phyloP scores from a whole-genome alignment of 2,329 filamentous ascomycete species.

The Venturia aucupariae region DNA sequence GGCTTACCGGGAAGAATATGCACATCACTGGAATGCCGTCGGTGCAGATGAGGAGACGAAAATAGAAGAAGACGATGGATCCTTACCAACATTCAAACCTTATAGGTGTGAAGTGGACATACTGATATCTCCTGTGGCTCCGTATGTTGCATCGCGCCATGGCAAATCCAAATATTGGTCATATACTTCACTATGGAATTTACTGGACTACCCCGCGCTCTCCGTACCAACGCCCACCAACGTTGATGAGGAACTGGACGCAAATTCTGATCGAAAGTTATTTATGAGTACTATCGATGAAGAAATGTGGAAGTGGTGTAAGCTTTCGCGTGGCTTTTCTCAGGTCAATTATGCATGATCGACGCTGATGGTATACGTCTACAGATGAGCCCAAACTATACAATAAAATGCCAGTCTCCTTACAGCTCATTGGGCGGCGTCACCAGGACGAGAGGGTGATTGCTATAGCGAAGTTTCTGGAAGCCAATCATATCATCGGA shows the following conservation, averaged over 20 bases:
- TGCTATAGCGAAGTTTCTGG: slow-evolving; percentile 28
- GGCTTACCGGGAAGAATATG: slow-evolving; percentile 36
- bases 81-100: slow-evolving; percentile 12
- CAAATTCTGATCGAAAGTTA: slow-evolving; percentile 27
- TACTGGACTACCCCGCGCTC: slow-evolving; percentile 56
- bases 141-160: slow-evolving; percentile 44
- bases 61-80: slow-evolving; percentile 16
- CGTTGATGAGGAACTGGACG: slow-evolving; percentile 25
- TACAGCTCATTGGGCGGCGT: slow-evolving; percentile 46
- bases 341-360: background rate
- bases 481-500: background rate
- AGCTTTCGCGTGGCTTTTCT: slow-evolving; percentile 17
- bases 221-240: slow-evolving; percentile 45
- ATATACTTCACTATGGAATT: slow-evolving; percentile 59
- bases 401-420: slow-evolving; percentile 39
- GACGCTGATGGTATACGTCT: slow-evolving; percentile 14
- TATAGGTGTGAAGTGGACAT: slow-evolving; percentile 41
- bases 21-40: slow-evolving; percentile 36
- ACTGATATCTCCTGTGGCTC: slow-evolving; percentile 51
- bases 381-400: slow-evolving; percentile 38
- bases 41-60: slow-evolving; percentile 21
- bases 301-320: slow-evolving; percentile 39
- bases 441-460: slow-evolving; percentile 47
- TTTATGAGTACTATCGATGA: slow-evolving; percentile 38
- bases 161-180: slow-evolving; percentile 50